These are phyloP conservation scores for Megacollybia marginata DNA, from an alignment of 768 basidiomycete species.

Conservation along the genomic window DNA sequence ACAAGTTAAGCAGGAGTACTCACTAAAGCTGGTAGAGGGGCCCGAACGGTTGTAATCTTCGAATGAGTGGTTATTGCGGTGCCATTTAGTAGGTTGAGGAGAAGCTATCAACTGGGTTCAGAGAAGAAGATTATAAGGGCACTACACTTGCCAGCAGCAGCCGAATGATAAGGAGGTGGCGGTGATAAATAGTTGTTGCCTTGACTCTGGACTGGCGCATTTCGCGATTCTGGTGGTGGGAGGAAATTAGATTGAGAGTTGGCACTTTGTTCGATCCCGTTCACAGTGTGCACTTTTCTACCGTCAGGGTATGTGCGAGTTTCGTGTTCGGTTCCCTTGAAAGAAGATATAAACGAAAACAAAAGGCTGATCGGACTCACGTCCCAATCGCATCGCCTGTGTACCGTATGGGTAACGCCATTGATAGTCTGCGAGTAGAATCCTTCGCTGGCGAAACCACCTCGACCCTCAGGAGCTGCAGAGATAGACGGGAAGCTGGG, in stretches of 20 bases:
- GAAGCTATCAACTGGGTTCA: too few relatives aligned
- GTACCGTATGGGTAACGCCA: conserved; percentile 57
- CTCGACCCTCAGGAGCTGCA: too few relatives aligned
- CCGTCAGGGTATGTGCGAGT: conserved; percentile 63
- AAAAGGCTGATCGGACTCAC: conserved; percentile 29
- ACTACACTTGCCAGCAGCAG: background rate
- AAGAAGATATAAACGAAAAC: conserved; percentile 7
- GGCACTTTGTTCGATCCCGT: conserved; percentile 48
- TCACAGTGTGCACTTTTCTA: conserved; percentile 55
- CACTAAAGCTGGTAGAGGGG: too few relatives aligned
- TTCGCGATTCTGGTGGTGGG: conserved; percentile 7
- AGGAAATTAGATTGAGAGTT: conserved; percentile 17
- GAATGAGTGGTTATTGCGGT: too few relatives aligned
- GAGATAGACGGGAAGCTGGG: too few relatives aligned
- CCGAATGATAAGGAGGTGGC: background rate
- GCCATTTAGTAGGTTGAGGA: too few relatives aligned
- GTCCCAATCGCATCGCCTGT: conserved; percentile 46
- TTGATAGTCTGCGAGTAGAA: conserved; percentile 52
- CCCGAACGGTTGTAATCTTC: too few relatives aligned
- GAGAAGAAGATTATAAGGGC: too few relatives aligned
- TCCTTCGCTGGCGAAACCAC: conserved; percentile 26
- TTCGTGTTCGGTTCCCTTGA: conserved; percentile 70
- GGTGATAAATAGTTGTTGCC: background rate
- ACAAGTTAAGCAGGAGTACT: too few relatives aligned
- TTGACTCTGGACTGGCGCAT: background rate